Percentiles rank a stretch among this genome's conserved stretches.
phyloP scores from a whole-genome alignment of 1,284 basidiomycete species.

The Boletus smithii region DNA sequence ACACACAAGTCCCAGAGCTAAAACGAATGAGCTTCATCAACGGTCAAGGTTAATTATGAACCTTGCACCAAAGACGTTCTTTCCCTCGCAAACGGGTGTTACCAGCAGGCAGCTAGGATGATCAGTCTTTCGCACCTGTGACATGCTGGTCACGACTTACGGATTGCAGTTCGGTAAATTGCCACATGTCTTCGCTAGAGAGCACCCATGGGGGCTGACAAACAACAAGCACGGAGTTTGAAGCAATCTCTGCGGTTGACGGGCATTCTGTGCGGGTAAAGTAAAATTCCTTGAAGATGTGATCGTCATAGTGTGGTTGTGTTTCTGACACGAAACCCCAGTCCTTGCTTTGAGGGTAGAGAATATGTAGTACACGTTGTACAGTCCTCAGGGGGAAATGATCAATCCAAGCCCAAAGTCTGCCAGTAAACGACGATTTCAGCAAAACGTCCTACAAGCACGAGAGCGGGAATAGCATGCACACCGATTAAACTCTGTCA shows the following conservation, averaged over 20 bases:
- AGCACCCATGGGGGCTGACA: conserved; percentile 51
- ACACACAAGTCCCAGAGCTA: conserved; percentile 48
- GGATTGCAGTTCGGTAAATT: conserved; percentile 36
- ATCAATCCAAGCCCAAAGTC: conserved; percentile 40
- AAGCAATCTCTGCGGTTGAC: conserved; percentile 24
- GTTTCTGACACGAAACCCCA: conserved; percentile 33
- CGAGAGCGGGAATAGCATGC: conserved; percentile 1
- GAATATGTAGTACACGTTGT: conserved; percentile 42
- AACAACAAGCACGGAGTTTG: conserved; percentile 38
- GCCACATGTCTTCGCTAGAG: conserved; percentile 38
- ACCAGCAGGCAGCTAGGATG: conserved; percentile 27
- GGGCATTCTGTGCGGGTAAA: conserved; percentile 33
- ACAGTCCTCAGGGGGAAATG: conserved; percentile 43
- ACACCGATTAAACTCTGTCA: conserved; percentile 35
- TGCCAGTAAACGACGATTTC: conserved; percentile 16
- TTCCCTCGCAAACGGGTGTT: conserved; percentile 32
- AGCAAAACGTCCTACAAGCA: neutral
- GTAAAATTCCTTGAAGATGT: conserved; percentile 36
- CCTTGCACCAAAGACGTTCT: conserved; percentile 48
- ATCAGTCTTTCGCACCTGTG: conserved; percentile 1
- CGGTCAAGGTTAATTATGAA: conserved; percentile 13
- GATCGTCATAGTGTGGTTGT: conserved; percentile 33
- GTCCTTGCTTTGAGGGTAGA: conserved; percentile 35
- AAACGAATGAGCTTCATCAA: conserved; percentile 9
- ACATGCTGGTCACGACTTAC: conserved; percentile 26